These are phyloP conservation scores for Talaromyces sp. DNA, from an alignment of 2,329 filamentous ascomycete species.

Conservation along the genomic window DNA sequence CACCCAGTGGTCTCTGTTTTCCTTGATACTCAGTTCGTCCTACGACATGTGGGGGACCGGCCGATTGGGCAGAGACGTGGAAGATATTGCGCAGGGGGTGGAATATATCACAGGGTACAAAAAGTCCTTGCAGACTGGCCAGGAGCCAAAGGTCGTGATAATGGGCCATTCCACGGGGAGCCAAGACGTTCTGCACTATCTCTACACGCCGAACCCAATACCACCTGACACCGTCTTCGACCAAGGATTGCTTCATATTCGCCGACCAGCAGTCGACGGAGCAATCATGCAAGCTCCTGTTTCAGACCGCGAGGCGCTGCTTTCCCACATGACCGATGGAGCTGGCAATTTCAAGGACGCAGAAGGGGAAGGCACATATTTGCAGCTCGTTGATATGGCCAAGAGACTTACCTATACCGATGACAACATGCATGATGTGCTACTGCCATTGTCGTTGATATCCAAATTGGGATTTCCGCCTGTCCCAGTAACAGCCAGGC, in stretches of 20 bases:
- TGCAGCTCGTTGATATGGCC: slow-evolving; percentile 31
- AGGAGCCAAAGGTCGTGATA: slow-evolving; percentile 53
- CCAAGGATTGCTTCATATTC: slow-evolving; percentile 25
- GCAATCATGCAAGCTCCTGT: slow-evolving; percentile 77
- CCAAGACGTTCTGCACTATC: slow-evolving; percentile 64
- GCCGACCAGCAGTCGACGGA: slow-evolving; percentile 60
- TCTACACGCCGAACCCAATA: slow-evolving; percentile 42
- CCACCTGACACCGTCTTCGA: slow-evolving; percentile 24
- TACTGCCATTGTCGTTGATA: slow-evolving; percentile 32
- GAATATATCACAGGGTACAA: slow-evolving; percentile 44
- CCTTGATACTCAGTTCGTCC: slow-evolving; percentile 48
- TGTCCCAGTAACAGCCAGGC: slow-evolving; percentile 50
- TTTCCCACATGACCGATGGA: slow-evolving; percentile 28
- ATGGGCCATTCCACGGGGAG: slow-evolving; percentile 68
- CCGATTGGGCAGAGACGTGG: slow-evolving; percentile 50
- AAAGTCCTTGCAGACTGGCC: slow-evolving; percentile 10
- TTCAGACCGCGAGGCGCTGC: slow-evolving; percentile 65
- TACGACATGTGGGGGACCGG: slow-evolving; percentile 53
- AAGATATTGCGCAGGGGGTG: slow-evolving; percentile 51
- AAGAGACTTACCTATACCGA: slow-evolving; percentile 18
- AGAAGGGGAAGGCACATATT: slow-evolving; percentile 21
- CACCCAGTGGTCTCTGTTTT: slow-evolving; percentile 50
- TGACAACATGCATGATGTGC: slow-evolving; percentile 19
- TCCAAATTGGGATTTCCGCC: slow-evolving; percentile 26
- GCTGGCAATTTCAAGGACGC: slow-evolving; percentile 12